Evolutionary conservation across 306 rosid genomes (phyloP), one percentile per base, ranked within the genome.

Genomic region (Sesbania bispinosa): DNA sequence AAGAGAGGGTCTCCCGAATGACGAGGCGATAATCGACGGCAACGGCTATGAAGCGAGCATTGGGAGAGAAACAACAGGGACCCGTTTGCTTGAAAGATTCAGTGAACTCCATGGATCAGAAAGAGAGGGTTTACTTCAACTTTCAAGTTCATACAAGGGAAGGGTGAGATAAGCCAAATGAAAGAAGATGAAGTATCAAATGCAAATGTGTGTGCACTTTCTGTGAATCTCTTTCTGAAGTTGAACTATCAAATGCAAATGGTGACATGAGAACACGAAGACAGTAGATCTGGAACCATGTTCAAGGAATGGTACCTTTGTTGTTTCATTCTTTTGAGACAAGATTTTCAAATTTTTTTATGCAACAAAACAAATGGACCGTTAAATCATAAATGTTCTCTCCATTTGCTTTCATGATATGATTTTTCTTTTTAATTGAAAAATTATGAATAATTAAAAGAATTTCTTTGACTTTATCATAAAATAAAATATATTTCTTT

Each of bases 11-110:
- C 18, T 94, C 95, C 23, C 99, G 97, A 80, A 94, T 92, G 21
- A 94, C 97, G 69, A 94, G 99, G 81, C 97, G 97, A 62, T 91
- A 94, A 76, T 94, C 99, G 74, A 91, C 99, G 50, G 96, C 96
- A 6, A 87, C 92, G 50, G 98, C 97, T 5, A 94, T 86, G 81
- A 62, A 94, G 63, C 95, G 96, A 61, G 97, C 83, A 58, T 90
- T 89, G 73, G 98, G 98, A 7, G 98, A 94, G 89, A 94, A 94
- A 69, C 85, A 94, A 77, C 87, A 94, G 0, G 97, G 97, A 9
- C 98, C 98, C 3, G 86, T 89, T 84, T 89, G 98, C 77, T 94
- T 94, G 89, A 89, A 94, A 65, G 85, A 65, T 30, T 94, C 98
- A 10, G 97, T 94, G 86, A 94, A 94, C 91, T 94, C 98, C 98